These are phyloP conservation scores for Wallacemonas rigidus DNA, from an alignment of 208 protist genomes.

Conservation along the genomic window DNA sequence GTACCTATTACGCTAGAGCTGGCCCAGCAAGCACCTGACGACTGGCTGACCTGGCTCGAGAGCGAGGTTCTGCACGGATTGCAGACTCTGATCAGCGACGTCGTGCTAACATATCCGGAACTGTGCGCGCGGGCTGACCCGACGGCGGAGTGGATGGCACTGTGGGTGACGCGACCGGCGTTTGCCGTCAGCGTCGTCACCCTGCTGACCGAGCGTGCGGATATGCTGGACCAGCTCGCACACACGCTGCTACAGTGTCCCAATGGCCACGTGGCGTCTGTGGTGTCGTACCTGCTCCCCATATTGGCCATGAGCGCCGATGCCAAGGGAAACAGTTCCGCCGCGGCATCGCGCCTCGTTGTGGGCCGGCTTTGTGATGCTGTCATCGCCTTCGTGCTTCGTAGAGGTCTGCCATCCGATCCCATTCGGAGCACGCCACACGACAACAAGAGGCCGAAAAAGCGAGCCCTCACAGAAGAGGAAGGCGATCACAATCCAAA, in stretches of 20 bases:
- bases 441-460: too few species aligned
- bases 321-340: not conserved
- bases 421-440: too few species aligned
- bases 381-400: slow-evolving; percentile 7
- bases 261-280: slow-evolving; percentile 7
- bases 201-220: slow-evolving; percentile 15
- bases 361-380: slow-evolving; percentile 31
- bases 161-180: slow-evolving; percentile 40
- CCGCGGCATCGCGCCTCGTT: not conserved
- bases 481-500: not conserved
- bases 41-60: slow-evolving; percentile 44
- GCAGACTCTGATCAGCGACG: slow-evolving; percentile 28
- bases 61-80: slow-evolving; percentile 40
- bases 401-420: not conserved
- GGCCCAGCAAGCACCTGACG: slow-evolving; percentile 26
- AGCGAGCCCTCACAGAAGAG: too few species aligned
- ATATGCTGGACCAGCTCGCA: slow-evolving; percentile 7
- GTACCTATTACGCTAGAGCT: slow-evolving; percentile 27
- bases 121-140: slow-evolving; percentile 39
- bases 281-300: slow-evolving; percentile 29
- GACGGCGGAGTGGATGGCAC: slow-evolving; percentile 40
- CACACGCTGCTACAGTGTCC: slow-evolving; percentile 1
- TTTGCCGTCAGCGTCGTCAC: slow-evolving; percentile 23
- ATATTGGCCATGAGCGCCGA: slow-evolving; percentile 12
- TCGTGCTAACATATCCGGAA: slow-evolving; percentile 32